Conservation (phyloP, 2,329 filamentous ascomycete species). For the Dactylellina parvicollis region DNA sequence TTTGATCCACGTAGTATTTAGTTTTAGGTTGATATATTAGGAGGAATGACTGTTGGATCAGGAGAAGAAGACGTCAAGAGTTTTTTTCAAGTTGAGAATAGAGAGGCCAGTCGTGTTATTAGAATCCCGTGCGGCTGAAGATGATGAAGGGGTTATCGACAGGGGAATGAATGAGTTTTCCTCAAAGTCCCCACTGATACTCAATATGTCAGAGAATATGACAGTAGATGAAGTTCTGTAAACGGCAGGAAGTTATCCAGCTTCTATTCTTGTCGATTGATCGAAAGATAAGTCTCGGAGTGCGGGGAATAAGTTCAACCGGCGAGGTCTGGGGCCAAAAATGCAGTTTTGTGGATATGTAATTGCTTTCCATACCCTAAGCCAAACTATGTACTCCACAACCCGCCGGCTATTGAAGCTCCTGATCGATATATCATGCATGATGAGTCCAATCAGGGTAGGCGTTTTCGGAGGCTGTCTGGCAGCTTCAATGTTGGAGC, state of each 20-base stretch:
- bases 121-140: slow-evolving; percentile 30
- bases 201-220: slow-evolving; percentile 9
- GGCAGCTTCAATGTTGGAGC: slow-evolving; percentile 4
- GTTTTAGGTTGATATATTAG: neutral
- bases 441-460: slow-evolving; percentile 46
- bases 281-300: neutral
- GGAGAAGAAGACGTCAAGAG: neutral
- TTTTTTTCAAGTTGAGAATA: neutral
- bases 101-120: neutral
- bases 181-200: slow-evolving; percentile 20
- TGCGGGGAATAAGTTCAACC: slow-evolving; percentile 19
- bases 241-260: slow-evolving; percentile 28
- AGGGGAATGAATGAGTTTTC: neutral
- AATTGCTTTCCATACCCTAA: no score
- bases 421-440: slow-evolving; percentile 40
- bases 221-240: slow-evolving; percentile 28
- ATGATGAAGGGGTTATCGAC: neutral
- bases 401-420: slow-evolving; percentile 16
- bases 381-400: neutral
- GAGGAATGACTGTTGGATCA: neutral
- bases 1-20: neutral
- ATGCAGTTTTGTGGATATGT: slow-evolving; percentile 48
- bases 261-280: slow-evolving; percentile 16
- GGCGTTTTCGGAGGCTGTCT: slow-evolving; percentile 43
- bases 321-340: slow-evolving; percentile 31